Base-by-base conservation (phyloP, 2,329 filamentous ascomycete species). In the Ascocoryne sarcoides region DNA sequence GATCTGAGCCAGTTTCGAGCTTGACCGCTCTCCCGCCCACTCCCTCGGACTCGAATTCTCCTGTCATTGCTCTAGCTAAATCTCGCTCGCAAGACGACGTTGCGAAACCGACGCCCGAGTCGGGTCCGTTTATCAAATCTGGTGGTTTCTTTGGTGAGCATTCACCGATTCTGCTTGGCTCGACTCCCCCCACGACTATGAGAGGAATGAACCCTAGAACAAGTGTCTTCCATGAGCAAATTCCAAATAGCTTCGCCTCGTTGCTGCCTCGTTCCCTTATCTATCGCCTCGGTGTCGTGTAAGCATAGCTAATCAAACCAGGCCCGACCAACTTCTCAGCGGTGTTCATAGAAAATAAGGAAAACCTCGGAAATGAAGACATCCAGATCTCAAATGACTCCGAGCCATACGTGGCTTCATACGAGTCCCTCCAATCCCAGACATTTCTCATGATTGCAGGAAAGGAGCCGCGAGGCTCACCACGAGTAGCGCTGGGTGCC, bases 321-420 rank as follows among this genome's bases (percentile, higher is more conserved):
- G 53, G 47, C n/a, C 54, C 55, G n/a, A 58, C 55, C 8, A 54
- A 49, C 37, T 59, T 56, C 47, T 57, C 55, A 1, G 56, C 56
- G 7, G 54, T 58, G 8, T 59, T 56, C 37, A 36, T 49, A 9
- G 56, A 59, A 33, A 57, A 57, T 19, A 38, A 44, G 19, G 47
- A 52, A 12, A 50, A 55, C 35, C 44, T 57, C 12, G 49, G 47
- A 4, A 50, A 50, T 28, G 37, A 42, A 10, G 49, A 53, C 4
- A 42, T 55, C 28, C 48, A 52, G 8, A 47, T 56, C n/a, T 53
- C 52, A 15, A 53, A 52, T 30, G 51, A 57, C 30, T 39, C 41
- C 10, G 45, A 49, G 20, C 42, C 41, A 2, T 45, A 41, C 36
- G 40, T 40, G 15, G 23, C 48, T 8, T 41, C 46, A 15, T 46